Conservation (phyloP, 257 asterid genomes). For the Forsythia viridissima region DNA sequence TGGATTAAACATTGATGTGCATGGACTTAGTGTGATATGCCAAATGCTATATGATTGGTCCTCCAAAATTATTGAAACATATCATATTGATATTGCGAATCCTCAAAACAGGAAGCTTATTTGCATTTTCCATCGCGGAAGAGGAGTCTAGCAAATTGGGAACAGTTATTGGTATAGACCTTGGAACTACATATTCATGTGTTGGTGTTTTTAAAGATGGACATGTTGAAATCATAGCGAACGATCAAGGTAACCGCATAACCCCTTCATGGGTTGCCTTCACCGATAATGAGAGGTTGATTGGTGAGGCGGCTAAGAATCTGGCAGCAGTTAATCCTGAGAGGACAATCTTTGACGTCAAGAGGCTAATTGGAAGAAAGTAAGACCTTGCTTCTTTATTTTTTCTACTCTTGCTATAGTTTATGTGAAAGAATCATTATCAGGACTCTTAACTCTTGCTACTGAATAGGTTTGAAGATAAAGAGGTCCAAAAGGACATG, state of each 20-base stretch:
- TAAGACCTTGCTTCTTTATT: constrained; percentile 25
- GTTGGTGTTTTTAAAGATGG: constrained; percentile 83
- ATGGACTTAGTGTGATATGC: background rate
- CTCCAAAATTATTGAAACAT: background rate
- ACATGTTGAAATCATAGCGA: constrained; percentile 72
- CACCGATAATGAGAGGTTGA: constrained; percentile 69
- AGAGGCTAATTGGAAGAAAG: constrained; percentile 81
- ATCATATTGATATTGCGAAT: constrained; percentile 12
- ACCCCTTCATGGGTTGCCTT: constrained; percentile 85
- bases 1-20: background rate
- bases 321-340: constrained; percentile 70
- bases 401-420: background rate
- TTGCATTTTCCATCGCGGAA: constrained; percentile 45
- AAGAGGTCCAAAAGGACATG: constrained; percentile 74
- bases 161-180: constrained; percentile 75
- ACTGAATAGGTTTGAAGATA: constrained; percentile 60
- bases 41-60: background rate
- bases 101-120: constrained; percentile 51
- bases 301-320: constrained; percentile 84
- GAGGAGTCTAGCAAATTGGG: constrained; percentile 67
- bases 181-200: constrained; percentile 78
- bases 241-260: constrained; percentile 79
- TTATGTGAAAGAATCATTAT: background rate
- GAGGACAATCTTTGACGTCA: constrained; percentile 78
- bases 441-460: constrained; percentile 3